Conservation (phyloP, 2,329 filamentous ascomycete species). For the Aspergillus arachidicola region DNA sequence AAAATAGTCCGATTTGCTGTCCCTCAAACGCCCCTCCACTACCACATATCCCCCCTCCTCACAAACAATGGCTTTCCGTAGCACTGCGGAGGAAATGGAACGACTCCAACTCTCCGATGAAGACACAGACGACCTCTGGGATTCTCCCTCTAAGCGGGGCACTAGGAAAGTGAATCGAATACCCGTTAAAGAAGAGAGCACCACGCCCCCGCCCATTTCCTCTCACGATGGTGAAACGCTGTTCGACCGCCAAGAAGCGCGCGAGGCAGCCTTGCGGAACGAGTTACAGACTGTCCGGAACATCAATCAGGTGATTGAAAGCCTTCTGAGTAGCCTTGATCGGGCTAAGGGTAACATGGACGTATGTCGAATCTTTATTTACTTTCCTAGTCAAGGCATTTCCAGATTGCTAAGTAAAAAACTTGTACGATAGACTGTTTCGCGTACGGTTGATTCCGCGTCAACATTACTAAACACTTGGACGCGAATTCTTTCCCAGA, state of each 20-base stretch:
- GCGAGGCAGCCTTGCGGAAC: conserved; percentile 72
- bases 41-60: not conserved
- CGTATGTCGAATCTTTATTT: conserved; percentile 32
- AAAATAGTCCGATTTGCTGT: not conserved
- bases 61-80: conserved; percentile 35
- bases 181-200: conserved; percentile 42
- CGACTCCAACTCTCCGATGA: conserved; percentile 58
- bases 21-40: not conserved
- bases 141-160: conserved; percentile 54
- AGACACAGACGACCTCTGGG: conserved; percentile 60
- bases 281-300: conserved; percentile 82
- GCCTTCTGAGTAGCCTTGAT: conserved; percentile 48
- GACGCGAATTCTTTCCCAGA: conserved; percentile 94
- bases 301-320: conserved; percentile 85
- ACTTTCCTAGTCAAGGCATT: not conserved
- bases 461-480: conserved; percentile 91
- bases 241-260: conserved; percentile 66
- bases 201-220: conserved; percentile 30
- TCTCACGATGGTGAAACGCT: conserved; percentile 54
- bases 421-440: conserved; percentile 67
- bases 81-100: conserved; percentile 53
- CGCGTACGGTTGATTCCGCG: conserved; percentile 80
- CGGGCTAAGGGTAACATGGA: conserved; percentile 54
- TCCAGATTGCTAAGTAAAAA: conserved; percentile 1
- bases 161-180: conserved; percentile 36